A percentile compares a stretch with the other conserved stretches of the same genome.
phyloP scores from a whole-genome alignment of 345 rosid genomes.

The Viola odorata region DNA sequence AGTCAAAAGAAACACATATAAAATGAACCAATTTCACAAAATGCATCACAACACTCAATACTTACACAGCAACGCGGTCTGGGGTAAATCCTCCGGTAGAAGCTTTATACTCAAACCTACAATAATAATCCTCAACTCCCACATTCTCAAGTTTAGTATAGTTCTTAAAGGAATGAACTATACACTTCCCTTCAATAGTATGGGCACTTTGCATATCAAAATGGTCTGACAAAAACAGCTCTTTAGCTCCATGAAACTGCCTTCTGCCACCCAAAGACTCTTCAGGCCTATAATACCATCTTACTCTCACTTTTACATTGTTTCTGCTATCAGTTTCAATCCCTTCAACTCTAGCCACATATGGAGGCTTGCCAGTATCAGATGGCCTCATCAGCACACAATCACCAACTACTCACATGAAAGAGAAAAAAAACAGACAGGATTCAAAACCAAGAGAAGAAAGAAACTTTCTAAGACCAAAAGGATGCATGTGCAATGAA shows the following conservation, averaged over 20 bases:
- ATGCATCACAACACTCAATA: conserved; percentile 10
- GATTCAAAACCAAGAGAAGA: conserved; percentile 4
- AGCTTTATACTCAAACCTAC: conserved; percentile 83
- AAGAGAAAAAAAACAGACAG: conserved; percentile 11
- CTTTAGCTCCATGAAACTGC: conserved; percentile 86
- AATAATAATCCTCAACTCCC: conserved; percentile 73
- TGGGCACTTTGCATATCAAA: conserved; percentile 71
- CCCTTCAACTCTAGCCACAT: conserved; percentile 76
- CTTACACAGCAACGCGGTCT: conserved; percentile 90
- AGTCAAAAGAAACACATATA: neutral
- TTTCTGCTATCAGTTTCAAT: conserved; percentile 62
- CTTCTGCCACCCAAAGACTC: conserved; percentile 80
- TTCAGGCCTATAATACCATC: conserved; percentile 91
- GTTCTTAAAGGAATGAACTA: conserved; percentile 68
- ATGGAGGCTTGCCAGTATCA: conserved; percentile 63
- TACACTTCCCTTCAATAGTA: conserved; percentile 81
- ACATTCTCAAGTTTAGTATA: conserved; percentile 75
- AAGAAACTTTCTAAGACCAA: neutral
- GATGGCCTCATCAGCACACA: conserved; percentile 85
- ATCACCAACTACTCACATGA: conserved; percentile 47
- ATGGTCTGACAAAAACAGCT: conserved; percentile 87
- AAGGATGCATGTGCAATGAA: neutral
- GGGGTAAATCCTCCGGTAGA: conserved; percentile 79
- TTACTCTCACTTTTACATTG: conserved; percentile 64
- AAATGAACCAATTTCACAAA: neutral